Evolutionary conservation across 495 filamentous ascomycete species (phyloP).

Genomic region (Oleoguttula mirabilis): DNA sequence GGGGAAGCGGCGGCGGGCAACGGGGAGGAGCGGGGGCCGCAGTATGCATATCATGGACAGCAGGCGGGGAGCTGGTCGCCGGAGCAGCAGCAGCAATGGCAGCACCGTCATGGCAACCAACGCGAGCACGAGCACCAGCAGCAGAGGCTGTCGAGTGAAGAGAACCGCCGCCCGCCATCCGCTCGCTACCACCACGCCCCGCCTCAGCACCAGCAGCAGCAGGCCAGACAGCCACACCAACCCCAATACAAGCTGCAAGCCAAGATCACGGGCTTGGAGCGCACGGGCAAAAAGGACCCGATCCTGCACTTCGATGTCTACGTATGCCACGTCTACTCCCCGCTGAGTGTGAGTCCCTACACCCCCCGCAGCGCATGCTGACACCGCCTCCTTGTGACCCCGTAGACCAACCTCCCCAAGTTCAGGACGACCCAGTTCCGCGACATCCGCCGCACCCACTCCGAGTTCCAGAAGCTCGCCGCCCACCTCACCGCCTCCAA

Average conservation of each 20-base stretch:
- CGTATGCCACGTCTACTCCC: constrained; percentile 34
- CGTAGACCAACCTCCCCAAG: constrained; percentile 88
- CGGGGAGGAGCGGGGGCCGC: constrained; percentile 3
- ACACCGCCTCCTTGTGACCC: constrained; percentile 1
- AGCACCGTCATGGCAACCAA: background rate
- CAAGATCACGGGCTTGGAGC: constrained; percentile 84
- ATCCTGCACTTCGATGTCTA: constrained; percentile 95
- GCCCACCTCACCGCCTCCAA: constrained; percentile 92
- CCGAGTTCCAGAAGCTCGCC: constrained; percentile 88
- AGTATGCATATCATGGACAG: background rate
- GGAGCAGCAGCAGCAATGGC: constrained; percentile 15
- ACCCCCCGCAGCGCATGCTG: background rate
- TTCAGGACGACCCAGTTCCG: constrained; percentile 97
- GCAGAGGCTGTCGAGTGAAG: constrained; percentile 9
- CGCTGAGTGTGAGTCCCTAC: constrained; percentile 3
- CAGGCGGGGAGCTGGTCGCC: constrained; percentile 8
- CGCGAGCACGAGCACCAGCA: constrained; percentile 7
- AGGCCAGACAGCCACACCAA: constrained; percentile 5
- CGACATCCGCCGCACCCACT: constrained; percentile 87
- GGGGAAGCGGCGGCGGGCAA: constrained; percentile 1
- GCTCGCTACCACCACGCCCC: constrained; percentile 12
- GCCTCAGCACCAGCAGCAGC: constrained; percentile 9
- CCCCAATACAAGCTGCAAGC: constrained; percentile 58
- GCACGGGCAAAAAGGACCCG: constrained; percentile 88
- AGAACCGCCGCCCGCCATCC: constrained; percentile 18